Evolutionary conservation across 495 filamentous ascomycete species (phyloP).

Genomic region (Podospora fimiseda): DNA sequence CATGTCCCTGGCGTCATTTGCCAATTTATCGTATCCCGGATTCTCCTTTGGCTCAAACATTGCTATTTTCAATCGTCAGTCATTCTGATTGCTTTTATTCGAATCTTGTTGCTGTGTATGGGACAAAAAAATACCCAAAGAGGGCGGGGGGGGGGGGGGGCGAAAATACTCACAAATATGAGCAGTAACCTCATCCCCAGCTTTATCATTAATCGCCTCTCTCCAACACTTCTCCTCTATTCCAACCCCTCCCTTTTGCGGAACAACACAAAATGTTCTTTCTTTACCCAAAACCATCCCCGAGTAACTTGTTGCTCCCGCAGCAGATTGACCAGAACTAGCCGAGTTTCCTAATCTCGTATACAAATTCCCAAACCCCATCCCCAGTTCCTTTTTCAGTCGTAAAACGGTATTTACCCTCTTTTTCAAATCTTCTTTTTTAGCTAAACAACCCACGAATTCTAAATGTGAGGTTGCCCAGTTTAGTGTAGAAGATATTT

Average conservation of each 20-base stretch:
- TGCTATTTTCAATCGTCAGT: slow-evolving; percentile 24
- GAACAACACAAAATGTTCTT: slow-evolving; percentile 80
- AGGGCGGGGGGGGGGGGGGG: no score
- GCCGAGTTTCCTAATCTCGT: slow-evolving; percentile 70
- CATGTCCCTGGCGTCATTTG: slow-evolving; percentile 58
- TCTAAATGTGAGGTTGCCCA: slow-evolving; percentile 93
- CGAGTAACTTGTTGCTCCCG: slow-evolving; percentile 27
- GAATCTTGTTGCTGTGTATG: no score
- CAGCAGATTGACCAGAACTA: slow-evolving; percentile 26
- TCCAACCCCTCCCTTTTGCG: slow-evolving; percentile 44
- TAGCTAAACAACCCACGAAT: slow-evolving; percentile 83
- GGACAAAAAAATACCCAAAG: no score
- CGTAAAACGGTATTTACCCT: slow-evolving; percentile 54
- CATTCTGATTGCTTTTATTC: background rate
- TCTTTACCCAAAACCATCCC: slow-evolving; percentile 49
- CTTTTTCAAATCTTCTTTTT: slow-evolving; percentile 65
- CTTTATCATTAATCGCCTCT: slow-evolving; percentile 68
- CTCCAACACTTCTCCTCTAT: no score
- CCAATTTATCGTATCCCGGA: slow-evolving; percentile 65
- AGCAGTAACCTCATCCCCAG: slow-evolving; percentile 69
- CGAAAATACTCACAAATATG: slow-evolving; percentile 59
- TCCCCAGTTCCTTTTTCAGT: slow-evolving; percentile 47
- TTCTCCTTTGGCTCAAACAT: slow-evolving; percentile 85
- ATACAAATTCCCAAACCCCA: slow-evolving; percentile 76
- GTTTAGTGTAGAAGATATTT: slow-evolving; percentile 60